Conservation (phyloP, 176 grass and related monocot species). For the Rhynchospora tenuis region DNA sequence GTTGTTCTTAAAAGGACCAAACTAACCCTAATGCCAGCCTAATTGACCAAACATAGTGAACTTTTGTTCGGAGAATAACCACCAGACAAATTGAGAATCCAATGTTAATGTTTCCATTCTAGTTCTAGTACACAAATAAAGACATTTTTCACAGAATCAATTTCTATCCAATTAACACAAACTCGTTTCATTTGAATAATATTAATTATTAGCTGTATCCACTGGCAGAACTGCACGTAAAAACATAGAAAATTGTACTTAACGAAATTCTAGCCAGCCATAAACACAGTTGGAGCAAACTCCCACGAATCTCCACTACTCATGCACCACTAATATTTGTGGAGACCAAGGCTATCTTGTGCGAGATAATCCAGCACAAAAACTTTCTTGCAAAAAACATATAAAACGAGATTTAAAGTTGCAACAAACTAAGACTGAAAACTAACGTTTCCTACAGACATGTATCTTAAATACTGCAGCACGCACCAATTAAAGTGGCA, state of each 20-base stretch:
- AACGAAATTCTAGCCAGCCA: neutral
- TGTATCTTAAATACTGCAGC: neutral
- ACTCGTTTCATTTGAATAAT: neutral
- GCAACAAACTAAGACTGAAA: neutral
- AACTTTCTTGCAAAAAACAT: neutral
- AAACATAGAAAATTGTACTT: neutral
- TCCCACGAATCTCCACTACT: neutral
- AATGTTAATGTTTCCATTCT: neutral
- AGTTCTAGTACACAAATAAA: neutral
- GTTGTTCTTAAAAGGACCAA: neutral
- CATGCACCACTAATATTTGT: neutral
- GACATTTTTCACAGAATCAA: neutral
- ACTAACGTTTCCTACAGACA: neutral
- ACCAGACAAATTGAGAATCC: neutral
- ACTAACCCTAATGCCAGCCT: neutral
- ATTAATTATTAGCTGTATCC: neutral
- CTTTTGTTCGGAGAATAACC: neutral
- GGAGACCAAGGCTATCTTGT: no score
- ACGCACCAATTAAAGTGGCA: neutral
- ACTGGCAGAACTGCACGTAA: neutral
- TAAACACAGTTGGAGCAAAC: neutral
- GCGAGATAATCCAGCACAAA: neutral
- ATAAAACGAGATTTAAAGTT: neutral
- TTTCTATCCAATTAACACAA: neutral
- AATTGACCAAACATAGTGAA: neutral